Base-by-base conservation (phyloP, 176 grass and related monocot genomes). In the Rhipidocladum racemiflorum region DNA sequence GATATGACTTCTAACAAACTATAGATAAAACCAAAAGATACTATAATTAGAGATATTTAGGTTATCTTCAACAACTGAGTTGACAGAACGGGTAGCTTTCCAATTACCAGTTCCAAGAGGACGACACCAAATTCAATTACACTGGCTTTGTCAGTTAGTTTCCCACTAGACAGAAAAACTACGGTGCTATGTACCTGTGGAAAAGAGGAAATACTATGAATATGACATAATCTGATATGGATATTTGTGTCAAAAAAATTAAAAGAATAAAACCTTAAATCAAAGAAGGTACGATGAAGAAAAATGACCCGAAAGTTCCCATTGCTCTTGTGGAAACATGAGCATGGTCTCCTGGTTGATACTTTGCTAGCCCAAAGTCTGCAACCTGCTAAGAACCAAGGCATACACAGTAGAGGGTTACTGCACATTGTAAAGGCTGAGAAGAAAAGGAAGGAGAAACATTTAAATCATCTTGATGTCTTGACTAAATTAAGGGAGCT, bases 301-400 rank as follows among this genome's bases (percentile, higher is more conserved):
- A 12, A 65, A 34, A 54, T 73, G 53, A 91, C 89, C 89, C 89
- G 23, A 91, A 85, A 39, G 86, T 91, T 81, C 86, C 89, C 89
- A 91, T 88, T 53, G 88, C 24, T 82, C 89, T 83, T 38, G 86
- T 91, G 27, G 89, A 88, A 82, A 91, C 89, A 78, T 88, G 89
- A 28, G 89, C 88, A 13, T 85, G 12, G 35, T 88, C 71, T 40
- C 66, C 78, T 35, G 74, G 73, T 78, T 85, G 81, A 78, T 81
- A 85, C 64, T 91, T 91, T 27, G 89, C 89, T 68, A 88, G 75
- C 29, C 89, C 89, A 79, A 91, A 91, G 74, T 91, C 86, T 10
- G 89, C 86, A 88, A 88, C 90, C 90, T 88, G 67, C 42, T 61
- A 57, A 75, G 1, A 15, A 82, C 57, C 34, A 42, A 51, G n/a